Evolutionary conservation across 768 basidiomycete genomes (phyloP).

Genomic region (Arthromyces matolae): DNA sequence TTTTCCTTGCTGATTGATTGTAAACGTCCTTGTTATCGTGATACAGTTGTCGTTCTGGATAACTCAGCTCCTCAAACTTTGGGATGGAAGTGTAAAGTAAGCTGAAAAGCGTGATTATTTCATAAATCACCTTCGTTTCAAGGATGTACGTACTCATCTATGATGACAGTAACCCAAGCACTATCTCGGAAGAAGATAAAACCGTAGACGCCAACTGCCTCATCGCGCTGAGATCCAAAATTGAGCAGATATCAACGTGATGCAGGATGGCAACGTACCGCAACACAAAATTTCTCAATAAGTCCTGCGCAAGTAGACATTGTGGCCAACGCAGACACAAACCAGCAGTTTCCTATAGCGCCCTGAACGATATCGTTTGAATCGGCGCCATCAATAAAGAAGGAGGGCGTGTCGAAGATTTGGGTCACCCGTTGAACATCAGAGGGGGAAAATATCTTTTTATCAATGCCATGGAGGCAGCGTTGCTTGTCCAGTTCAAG

Average conservation of each 20-base stretch:
- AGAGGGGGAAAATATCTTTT: constrained; percentile 24
- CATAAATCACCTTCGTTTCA: constrained; percentile 8
- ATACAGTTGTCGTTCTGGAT: constrained; percentile 39
- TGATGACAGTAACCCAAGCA: constrained; percentile 44
- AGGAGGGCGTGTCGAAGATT: constrained; percentile 48
- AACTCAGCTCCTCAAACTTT: constrained; percentile 37
- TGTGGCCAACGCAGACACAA: constrained; percentile 48
- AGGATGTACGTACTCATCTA: constrained; percentile 38
- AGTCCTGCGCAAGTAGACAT: constrained; percentile 41
- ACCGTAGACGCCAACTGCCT: constrained; percentile 48
- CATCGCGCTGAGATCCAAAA: constrained; percentile 35
- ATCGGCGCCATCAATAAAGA: constrained; percentile 42
- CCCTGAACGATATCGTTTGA: constrained; percentile 49
- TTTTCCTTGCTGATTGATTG: constrained; percentile 41
- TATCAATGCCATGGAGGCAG: constrained; percentile 37
- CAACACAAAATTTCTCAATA: constrained; percentile 51
- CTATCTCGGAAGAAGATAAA: constrained; percentile 48
- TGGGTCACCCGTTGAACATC: constrained; percentile 47
- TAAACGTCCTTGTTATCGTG: constrained; percentile 48
- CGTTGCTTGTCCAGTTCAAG: constrained; percentile 36
- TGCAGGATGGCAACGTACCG: constrained; percentile 24
- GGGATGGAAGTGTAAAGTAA: constrained; percentile 40
- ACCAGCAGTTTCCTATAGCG: constrained; percentile 50
- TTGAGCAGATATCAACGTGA: not conserved
- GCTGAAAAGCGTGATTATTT: constrained; percentile 19